A percentile compares a stretch with the other conserved stretches of the same genome.
phyloP scores from a whole-genome alignment of 805 yeast species.

The Torulaspora delbrueckii region DNA sequence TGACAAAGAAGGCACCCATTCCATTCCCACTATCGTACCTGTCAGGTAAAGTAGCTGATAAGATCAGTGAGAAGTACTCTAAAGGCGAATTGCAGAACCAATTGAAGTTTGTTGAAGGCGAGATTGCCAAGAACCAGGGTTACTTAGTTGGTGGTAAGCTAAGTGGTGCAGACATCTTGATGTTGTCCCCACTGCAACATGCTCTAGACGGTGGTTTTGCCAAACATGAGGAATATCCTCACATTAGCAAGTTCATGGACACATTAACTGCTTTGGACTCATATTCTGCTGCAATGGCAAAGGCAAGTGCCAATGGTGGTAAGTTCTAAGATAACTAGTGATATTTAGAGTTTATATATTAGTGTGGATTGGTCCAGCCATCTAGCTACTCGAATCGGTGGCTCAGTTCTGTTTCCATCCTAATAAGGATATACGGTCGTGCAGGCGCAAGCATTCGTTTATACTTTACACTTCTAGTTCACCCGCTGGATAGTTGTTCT shows the following conservation, averaged over 20 bases:
- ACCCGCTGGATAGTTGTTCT: too few relatives aligned
- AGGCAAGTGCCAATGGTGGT: constrained; percentile 16
- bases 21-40: constrained; percentile 48
- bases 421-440: too few relatives aligned
- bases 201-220: constrained; percentile 20
- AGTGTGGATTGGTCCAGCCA: too few relatives aligned
- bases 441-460: too few relatives aligned
- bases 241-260: constrained; percentile 24
- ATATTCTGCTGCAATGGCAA: constrained; percentile 13
- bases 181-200: constrained; percentile 42
- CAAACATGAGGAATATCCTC: constrained; percentile 22
- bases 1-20: constrained; percentile 38
- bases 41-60: constrained; percentile 41
- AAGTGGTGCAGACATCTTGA: constrained; percentile 54
- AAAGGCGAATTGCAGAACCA: constrained; percentile 41
- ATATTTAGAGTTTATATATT: background rate
- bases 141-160: constrained; percentile 48
- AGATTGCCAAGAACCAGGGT: constrained; percentile 35
- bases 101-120: constrained; percentile 40
- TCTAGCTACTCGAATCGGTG: too few relatives aligned
- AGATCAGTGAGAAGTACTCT: constrained; percentile 47
- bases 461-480: too few relatives aligned
- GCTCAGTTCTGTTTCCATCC: too few relatives aligned
- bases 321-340: background rate
- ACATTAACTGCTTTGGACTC: constrained; percentile 14